These are phyloP conservation scores for Crithidia sp. DNA, from an alignment of 208 protist species.

Conservation along the genomic window DNA sequence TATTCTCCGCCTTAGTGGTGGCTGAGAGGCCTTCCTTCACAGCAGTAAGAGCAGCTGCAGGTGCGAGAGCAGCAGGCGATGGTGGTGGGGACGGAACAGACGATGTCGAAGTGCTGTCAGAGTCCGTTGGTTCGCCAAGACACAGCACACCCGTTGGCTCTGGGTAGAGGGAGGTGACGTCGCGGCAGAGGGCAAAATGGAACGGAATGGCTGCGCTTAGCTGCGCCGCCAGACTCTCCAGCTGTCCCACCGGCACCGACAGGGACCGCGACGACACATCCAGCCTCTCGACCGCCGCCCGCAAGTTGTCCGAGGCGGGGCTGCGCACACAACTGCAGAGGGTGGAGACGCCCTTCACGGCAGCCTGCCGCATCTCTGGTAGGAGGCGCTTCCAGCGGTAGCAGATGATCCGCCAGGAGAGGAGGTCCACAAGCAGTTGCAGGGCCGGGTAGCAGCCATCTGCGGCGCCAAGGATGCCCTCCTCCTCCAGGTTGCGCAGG, in stretches of 20 bases:
- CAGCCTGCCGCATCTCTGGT: constrained; percentile 22
- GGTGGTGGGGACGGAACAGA: background rate
- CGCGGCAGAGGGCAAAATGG: constrained; percentile 23
- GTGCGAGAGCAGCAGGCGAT: background rate
- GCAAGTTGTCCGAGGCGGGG: constrained; percentile 19
- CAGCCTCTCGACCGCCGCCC: constrained; percentile 13
- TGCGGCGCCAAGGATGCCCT: constrained; percentile 30
- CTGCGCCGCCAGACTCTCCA: constrained; percentile 12
- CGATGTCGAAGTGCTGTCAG: background rate
- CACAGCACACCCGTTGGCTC: constrained; percentile 18
- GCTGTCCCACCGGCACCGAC: background rate
- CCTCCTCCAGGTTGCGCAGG: constrained; percentile 37
- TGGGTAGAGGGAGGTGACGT: constrained; percentile 20
- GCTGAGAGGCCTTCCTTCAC: no score
- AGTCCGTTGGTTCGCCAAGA: background rate
- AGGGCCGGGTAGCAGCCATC: constrained; percentile 48
- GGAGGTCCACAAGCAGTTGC: constrained; percentile 65
- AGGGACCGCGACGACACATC: background rate
- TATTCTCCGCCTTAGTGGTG: no score
- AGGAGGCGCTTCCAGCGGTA: constrained; percentile 43
- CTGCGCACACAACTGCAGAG: constrained; percentile 23
- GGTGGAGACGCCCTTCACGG: constrained; percentile 19
- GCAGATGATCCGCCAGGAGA: constrained; percentile 54
- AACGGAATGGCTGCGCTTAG: constrained; percentile 31
- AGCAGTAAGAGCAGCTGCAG: no score